A percentile compares a stretch with the other conserved stretches of the same genome.
Evolutionary conservation across 1,139 yeast species (phyloP).

Genomic region (Kodamaea plutei): DNA sequence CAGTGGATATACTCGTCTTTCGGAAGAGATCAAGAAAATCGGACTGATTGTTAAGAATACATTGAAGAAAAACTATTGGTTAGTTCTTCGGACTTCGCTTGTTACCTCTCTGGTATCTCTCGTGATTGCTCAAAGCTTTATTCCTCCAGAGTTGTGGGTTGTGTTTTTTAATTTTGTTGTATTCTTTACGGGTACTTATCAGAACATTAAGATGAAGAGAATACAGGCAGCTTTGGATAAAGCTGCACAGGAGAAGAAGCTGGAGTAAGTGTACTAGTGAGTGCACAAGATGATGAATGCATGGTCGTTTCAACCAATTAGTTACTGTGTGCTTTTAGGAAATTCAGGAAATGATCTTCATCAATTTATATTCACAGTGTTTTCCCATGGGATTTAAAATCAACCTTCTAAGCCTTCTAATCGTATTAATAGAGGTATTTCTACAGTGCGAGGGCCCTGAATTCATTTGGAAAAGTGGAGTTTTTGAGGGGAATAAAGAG

Average conservation of each 20-base stretch:
- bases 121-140: slow-evolving; percentile 67
- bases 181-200: slow-evolving; percentile 72
- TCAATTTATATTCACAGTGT: too few relatives aligned
- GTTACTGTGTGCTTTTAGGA: too few relatives aligned
- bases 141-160: slow-evolving; percentile 78
- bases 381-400: too few relatives aligned
- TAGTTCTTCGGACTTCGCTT: slow-evolving; percentile 63
- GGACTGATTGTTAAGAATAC: slow-evolving; percentile 26
- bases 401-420: too few relatives aligned
- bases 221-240: slow-evolving; percentile 20
- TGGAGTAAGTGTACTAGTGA: too few relatives aligned
- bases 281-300: too few relatives aligned
- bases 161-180: slow-evolving; percentile 74
- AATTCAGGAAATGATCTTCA: too few relatives aligned
- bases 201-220: slow-evolving; percentile 63
- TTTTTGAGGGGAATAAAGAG: too few relatives aligned
- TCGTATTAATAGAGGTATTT: too few relatives aligned
- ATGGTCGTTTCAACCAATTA: too few relatives aligned
- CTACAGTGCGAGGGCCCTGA: too few relatives aligned
- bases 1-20: slow-evolving; percentile 1
- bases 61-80: slow-evolving; percentile 47
- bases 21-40: slow-evolving; percentile 21
- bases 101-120: slow-evolving; percentile 60
- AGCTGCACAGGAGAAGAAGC: slow-evolving; percentile 6
- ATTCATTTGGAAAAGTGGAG: too few relatives aligned